Evolutionary conservation across 2,329 filamentous ascomycete genomes (phyloP), one percentile per base, ranked within the genome.

Genomic region (Claviceps paspali): DNA sequence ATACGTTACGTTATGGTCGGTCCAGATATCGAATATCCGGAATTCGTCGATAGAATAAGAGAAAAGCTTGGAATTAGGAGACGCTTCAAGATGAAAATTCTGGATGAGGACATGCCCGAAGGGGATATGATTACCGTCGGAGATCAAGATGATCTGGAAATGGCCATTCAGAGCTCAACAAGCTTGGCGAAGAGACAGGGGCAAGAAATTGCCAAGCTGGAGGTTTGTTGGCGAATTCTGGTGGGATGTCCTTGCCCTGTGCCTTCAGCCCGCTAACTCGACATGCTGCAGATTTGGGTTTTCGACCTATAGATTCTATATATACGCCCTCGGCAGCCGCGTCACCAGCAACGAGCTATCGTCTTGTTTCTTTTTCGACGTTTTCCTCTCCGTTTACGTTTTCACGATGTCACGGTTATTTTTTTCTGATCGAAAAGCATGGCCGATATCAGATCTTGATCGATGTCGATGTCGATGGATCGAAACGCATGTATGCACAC

Each of bases 71-170:
- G 73, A 11, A 67, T 95, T 39, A 65, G 72, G 38, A 64, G 79
- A 43, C 74, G 75, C 40, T 88, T 95, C 64, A 92, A 87, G 68
- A 79, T 95, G 59, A 91, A 91, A 65, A 75, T 87, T 48, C 75
- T 72, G 51, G 85, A 92, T 45, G 91, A 96, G 48, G 81, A 84
- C 47, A 59, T 65, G 42, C 71, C 73, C 1, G 68, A 79, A 38
- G 82, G 81, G 3, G 88, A 96, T 52, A 88, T 95, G 82, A 92
- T 98, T 52, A 95, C 88, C 23, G 80, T 98, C 74, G 86, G 82
- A 22, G 91, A 98, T 56, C 84, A 95, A 57, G 91, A 98, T 52
- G 91, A 98, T 62, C 61, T 95, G 44, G 87, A 96, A 35, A 82
- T 95, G 76, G 77, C 84, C 21, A 68, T 96, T 38, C 70, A 73